phyloP scores from a whole-genome alignment of 176 grass and related monocot species.

The Musa beccarii region DNA sequence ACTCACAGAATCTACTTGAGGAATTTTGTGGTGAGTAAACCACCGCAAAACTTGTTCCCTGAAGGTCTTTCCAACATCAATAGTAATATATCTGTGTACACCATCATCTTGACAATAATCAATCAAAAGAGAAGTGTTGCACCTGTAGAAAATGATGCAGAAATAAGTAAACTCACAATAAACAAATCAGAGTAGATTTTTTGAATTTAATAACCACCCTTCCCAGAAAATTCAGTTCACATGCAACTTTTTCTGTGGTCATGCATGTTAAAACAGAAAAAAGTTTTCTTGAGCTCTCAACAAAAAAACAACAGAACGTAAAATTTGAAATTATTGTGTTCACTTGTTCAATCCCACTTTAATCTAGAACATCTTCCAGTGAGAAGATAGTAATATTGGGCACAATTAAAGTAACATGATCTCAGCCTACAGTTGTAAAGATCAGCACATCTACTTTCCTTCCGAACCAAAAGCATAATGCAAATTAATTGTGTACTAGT shows the following conservation, averaged over 20 bases:
- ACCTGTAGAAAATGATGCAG: constrained; percentile 35
- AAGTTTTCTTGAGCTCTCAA: too few species aligned
- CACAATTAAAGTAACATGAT: neutral
- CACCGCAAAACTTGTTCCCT: constrained; percentile 92
- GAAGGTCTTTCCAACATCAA: constrained; percentile 93
- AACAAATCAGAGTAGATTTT: too few species aligned
- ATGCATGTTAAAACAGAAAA: too few species aligned
- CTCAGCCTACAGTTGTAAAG: neutral
- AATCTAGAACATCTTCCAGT: too few species aligned
- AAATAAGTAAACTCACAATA: neutral
- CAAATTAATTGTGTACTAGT: neutral
- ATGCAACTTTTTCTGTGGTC: too few species aligned
- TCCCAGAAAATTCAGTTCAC: too few species aligned
- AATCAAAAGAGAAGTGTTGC: constrained; percentile 96
- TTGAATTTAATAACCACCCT: too few species aligned
- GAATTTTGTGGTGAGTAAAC: constrained; percentile 89
- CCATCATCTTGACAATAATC: constrained; percentile 70
- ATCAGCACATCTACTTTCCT: neutral
- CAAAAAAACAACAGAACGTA: too few species aligned
- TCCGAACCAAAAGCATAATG: neutral
- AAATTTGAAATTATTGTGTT: too few species aligned
- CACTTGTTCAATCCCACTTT: too few species aligned
- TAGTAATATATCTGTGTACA: constrained; percentile 64
- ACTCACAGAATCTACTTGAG: constrained; percentile 86
- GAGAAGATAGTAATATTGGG: neutral